These are phyloP conservation scores for Prunus campanulata DNA, from an alignment of 306 rosid species.

Conservation along the genomic window DNA sequence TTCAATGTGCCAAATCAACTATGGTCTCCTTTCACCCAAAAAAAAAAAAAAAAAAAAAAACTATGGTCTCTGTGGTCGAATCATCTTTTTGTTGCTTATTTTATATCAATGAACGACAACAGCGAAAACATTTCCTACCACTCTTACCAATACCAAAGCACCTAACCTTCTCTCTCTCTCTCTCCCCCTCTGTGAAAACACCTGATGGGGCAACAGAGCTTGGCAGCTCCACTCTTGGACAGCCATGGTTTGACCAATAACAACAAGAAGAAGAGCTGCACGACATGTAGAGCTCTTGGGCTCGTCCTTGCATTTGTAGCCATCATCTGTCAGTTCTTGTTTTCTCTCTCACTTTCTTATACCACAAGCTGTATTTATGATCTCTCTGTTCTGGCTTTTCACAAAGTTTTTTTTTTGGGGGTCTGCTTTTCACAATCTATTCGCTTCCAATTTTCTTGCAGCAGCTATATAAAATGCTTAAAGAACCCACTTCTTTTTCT, in stretches of 20 bases:
- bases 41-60: no score
- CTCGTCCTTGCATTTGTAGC: slow-evolving; percentile 28
- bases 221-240: slow-evolving; percentile 42
- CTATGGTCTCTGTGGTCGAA: no score
- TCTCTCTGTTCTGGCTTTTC: background rate
- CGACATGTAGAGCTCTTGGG: slow-evolving; percentile 3
- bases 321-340: slow-evolving; percentile 30
- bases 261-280: slow-evolving; percentile 3
- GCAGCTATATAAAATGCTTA: background rate
- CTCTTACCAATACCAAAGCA: background rate
- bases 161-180: background rate
- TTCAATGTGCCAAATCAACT: no score
- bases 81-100: no score
- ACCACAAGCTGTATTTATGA: background rate
- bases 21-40: no score
- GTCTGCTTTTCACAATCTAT: background rate
- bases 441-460: background rate
- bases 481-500: background rate
- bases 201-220: slow-evolving; percentile 15
- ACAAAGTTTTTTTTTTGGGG: background rate
- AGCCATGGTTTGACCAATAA: slow-evolving; percentile 5
- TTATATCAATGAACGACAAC: background rate
- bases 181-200: background rate
- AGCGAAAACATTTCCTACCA: background rate
- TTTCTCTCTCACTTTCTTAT: background rate